Percentiles rank a stretch among this genome's conserved stretches.
Evolutionary conservation across 164 flowering plant genomes (phyloP).

Genomic region (Annona squamosa): DNA sequence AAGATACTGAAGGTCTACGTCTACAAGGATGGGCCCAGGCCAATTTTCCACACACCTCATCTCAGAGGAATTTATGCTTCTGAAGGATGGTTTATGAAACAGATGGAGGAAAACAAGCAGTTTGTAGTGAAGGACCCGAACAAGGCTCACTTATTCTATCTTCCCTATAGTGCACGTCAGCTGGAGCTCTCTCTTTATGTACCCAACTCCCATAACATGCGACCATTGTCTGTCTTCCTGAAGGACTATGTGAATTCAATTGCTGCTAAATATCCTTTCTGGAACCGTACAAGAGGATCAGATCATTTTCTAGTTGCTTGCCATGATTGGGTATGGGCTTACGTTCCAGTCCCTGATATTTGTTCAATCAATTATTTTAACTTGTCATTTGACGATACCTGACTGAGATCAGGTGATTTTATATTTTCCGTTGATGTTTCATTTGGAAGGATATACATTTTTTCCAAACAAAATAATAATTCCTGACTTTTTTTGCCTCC

Average conservation of each 20-base stretch:
- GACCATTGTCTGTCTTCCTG: conserved; percentile 18
- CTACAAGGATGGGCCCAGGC: conserved; percentile 18
- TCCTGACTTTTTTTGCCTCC: not conserved
- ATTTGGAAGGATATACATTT: not conserved
- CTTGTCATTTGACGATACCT: not conserved
- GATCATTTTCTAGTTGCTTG: conserved; percentile 29
- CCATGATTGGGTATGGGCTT: conserved; percentile 24
- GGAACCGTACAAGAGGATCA: conserved; percentile 23
- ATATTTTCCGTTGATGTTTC: too few species aligned
- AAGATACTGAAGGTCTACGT: conserved; percentile 20
- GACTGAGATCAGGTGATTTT: not conserved
- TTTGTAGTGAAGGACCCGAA: conserved; percentile 22
- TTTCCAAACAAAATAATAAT: not conserved
- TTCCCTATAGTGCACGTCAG: conserved; percentile 25
- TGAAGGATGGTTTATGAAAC: conserved; percentile 27
- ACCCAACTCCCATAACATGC: conserved; percentile 21
- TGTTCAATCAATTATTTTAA: not conserved
- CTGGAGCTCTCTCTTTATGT: conserved; percentile 20
- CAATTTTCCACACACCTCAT: conserved; percentile 23
- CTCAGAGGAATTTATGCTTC: conserved; percentile 26
- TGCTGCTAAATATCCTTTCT: conserved; percentile 23
- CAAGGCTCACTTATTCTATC: conserved; percentile 23
- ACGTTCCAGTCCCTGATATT: not conserved
- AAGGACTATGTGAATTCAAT: conserved; percentile 20
- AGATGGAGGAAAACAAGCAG: conserved; percentile 19